These are phyloP conservation scores for Hagleromyces aurorensis DNA, from an alignment of 805 yeast species.

Conservation along the genomic window DNA sequence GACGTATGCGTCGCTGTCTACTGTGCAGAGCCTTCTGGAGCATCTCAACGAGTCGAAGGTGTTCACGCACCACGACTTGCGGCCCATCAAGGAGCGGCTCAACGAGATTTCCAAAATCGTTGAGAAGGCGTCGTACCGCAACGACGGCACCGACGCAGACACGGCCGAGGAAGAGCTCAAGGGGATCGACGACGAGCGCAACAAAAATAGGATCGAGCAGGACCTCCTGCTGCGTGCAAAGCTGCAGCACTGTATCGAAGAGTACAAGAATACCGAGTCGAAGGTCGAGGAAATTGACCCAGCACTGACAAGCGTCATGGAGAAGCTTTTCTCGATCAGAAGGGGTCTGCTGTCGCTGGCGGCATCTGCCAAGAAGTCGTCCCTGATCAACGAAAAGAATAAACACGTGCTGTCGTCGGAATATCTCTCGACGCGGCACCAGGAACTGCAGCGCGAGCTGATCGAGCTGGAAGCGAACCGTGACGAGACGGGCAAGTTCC, in stretches of 20 bases:
- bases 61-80: constrained; percentile 75
- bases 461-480: constrained; percentile 40
- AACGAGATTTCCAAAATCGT: constrained; percentile 63
- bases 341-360: constrained; percentile 50
- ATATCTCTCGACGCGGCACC: constrained; percentile 25
- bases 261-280: constrained; percentile 48
- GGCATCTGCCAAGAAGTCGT: constrained; percentile 29
- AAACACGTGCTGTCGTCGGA: constrained; percentile 14
- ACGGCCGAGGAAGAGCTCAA: constrained; percentile 13
- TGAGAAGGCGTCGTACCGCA: constrained; percentile 29
- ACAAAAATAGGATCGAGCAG: constrained; percentile 47
- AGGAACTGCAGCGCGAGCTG: constrained; percentile 33
- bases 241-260: constrained; percentile 51
- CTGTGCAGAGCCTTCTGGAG: constrained; percentile 75
- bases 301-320: constrained; percentile 44
- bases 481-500: constrained; percentile 50
- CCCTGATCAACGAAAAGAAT: constrained; percentile 6
- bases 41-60: constrained; percentile 77
- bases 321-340: constrained; percentile 54
- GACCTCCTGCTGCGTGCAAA: constrained; percentile 56
- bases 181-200: constrained; percentile 22
- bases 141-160: constrained; percentile 13
- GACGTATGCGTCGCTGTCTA: constrained; percentile 79
- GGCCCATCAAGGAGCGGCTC: constrained; percentile 68
- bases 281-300: constrained; percentile 47